Base-by-base conservation (phyloP, 805 yeast genomes). In the Lipomyces starkeyi region DNA sequence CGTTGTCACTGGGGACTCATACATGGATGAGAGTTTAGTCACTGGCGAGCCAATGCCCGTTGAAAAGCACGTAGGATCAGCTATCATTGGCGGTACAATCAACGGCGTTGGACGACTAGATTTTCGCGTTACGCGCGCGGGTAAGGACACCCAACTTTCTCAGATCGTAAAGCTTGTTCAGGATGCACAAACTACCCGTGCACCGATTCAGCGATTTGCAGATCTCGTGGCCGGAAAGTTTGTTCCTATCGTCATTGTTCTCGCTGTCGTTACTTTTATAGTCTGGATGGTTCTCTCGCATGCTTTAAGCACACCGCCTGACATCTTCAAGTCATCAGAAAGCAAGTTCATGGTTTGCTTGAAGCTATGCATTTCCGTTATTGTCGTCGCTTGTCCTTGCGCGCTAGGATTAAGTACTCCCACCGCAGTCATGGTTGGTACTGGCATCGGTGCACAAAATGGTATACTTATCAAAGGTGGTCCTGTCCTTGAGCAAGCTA, bases 371-470 rank as follows among this genome's bases (percentile, higher is more conserved):
- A 94, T 95, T 34, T 88, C 97, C 6, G 99, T 95, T 4, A 86
- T 96, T 71, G 97, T 95, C 11, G 98, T 95, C 61, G 99, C 99
- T 1, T 95, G 99, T 79, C 99, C 99, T 0, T 95, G 99, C 83
- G 98, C 99, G 0, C 80, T 95, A 29, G 99, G 99, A 2, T 83
- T 95, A 61, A 98, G 98, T 2, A 97, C 98, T 0, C 99, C 99
- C 1, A 96, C 99, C 1, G 98, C 98, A 0, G 91, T 95, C 11
- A 95, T 96, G 98, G 99, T 95, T 1, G 99, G 98, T 8, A 94
- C 98, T 1, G 99, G 99, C 54, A 89, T 92, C 27, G 98, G 97
- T 54, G 98, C 99, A 0, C 78, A 85, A 14, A 83, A 91, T 77
- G 98, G 99, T 22, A 90, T 95, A 4, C 81, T 95, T 63, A 90